phyloP scores from a whole-genome alignment of 202 grass and related monocot species.

The Saccharum hybrid region DNA sequence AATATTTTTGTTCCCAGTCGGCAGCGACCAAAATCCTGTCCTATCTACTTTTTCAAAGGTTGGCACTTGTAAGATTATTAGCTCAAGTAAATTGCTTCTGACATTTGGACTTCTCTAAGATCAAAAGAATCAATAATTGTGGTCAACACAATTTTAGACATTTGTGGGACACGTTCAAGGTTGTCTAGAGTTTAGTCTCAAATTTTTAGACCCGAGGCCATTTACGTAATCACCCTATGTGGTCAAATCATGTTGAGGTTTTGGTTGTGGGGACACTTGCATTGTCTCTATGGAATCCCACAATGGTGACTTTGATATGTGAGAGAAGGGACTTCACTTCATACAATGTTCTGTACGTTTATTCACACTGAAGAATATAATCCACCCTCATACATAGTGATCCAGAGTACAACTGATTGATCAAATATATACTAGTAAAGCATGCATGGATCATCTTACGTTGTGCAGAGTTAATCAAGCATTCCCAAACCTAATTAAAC shows the following conservation, averaged over 20 bases:
- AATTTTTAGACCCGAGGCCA: not conserved
- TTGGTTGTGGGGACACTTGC: not conserved
- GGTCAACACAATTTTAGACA: no score
- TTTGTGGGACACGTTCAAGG: no score
- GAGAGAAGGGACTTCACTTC: not conserved
- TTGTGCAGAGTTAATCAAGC: not conserved
- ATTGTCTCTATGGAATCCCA: not conserved
- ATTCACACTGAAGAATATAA: conserved; percentile 25
- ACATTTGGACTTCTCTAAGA: no score
- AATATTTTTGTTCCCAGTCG: no score
- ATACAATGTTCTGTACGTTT: not conserved
- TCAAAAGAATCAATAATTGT: no score
- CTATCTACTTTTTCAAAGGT: no score
- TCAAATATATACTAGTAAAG: not conserved
- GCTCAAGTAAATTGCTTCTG: no score
- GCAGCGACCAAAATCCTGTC: no score
- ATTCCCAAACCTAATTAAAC: not conserved
- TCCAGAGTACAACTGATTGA: not conserved
- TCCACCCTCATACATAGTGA: not conserved
- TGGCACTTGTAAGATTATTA: no score
- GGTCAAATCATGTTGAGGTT: not conserved
- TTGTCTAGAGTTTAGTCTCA: no score
- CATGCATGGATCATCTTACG: not conserved
- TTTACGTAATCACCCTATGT: not conserved
- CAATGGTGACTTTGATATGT: not conserved